Evolutionary conservation across 257 asterid species (phyloP).

Genomic region (Dorcoceras hygrometricum): DNA sequence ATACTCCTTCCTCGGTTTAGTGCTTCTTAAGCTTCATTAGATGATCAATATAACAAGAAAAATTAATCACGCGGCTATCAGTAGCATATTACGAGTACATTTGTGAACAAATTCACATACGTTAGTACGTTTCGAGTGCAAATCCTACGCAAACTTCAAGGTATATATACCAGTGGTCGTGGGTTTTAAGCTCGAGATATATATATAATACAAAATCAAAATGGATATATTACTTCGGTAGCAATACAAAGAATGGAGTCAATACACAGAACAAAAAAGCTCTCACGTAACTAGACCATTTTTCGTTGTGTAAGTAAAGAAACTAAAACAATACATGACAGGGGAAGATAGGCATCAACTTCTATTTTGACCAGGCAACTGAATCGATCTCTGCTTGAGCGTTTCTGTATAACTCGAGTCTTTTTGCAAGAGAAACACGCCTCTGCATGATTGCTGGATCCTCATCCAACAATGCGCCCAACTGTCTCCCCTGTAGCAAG

Average conservation of each 20-base stretch:
- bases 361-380: constrained; percentile 91
- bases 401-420: constrained; percentile 88
- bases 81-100: too few species aligned
- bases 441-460: constrained; percentile 96
- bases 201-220: too few species aligned
- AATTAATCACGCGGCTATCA: too few species aligned
- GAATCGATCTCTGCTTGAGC: constrained; percentile 94
- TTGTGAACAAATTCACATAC: too few species aligned
- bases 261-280: constrained; percentile 20
- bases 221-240: constrained; percentile 1
- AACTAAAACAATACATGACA: not conserved
- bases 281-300: constrained; percentile 12
- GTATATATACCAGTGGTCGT: not conserved
- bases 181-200: not conserved
- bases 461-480: constrained; percentile 88
- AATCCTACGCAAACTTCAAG: too few species aligned
- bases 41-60: too few species aligned
- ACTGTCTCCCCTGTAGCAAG: constrained; percentile 60
- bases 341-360: constrained; percentile 11
- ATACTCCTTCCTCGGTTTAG: not conserved
- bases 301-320: constrained; percentile 14
- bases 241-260: constrained; percentile 27
- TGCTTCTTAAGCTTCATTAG: not conserved
- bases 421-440: constrained; percentile 69
- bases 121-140: too few species aligned